Conservation (phyloP, 1,139 yeast species). For the Scheffersomyces parashehatae region DNA sequence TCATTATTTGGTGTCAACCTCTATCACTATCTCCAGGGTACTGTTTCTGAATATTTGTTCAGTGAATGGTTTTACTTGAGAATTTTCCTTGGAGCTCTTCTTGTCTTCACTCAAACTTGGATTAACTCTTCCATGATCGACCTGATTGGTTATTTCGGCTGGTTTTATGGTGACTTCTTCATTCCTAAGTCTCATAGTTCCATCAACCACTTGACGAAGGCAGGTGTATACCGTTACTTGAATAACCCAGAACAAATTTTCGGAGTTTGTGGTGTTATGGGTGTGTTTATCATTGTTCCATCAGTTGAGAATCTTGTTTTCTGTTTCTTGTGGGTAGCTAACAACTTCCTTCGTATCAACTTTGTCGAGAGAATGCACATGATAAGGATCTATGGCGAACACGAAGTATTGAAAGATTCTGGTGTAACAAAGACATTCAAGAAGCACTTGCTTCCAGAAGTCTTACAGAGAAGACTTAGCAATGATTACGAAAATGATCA, state of each 20-base stretch:
- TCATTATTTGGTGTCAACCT: conserved; percentile 46
- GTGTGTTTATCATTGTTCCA: conserved; percentile 65
- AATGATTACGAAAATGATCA: conserved; percentile 13
- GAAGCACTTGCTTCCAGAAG: conserved; percentile 48
- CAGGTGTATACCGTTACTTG: conserved; percentile 81
- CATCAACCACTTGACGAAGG: conserved; percentile 57
- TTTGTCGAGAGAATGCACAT: conserved; percentile 81
- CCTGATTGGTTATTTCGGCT: conserved; percentile 81
- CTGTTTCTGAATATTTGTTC: conserved; percentile 16
- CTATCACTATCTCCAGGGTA: conserved; percentile 25
- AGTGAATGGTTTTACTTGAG: conserved; percentile 56
- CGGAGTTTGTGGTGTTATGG: conserved; percentile 86
- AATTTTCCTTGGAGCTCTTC: conserved; percentile 53
- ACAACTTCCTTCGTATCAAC: conserved; percentile 66
- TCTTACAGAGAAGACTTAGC: conserved; percentile 36
- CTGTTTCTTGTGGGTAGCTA: conserved; percentile 68
- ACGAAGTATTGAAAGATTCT: conserved; percentile 56
- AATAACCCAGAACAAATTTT: conserved; percentile 84
- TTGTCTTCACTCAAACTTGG: conserved; percentile 68
- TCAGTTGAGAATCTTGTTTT: conserved; percentile 54
- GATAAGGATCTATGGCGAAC: conserved; percentile 75
- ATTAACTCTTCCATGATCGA: conserved; percentile 70
- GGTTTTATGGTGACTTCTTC: conserved; percentile 90
- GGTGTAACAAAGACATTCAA: conserved; percentile 70
- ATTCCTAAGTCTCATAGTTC: conserved; percentile 51